Percentiles rank a stretch among this genome's conserved stretches.
These are phyloP conservation scores for Euphrasia arctica DNA, from an alignment of 305 asterid species.

Conservation along the genomic window DNA sequence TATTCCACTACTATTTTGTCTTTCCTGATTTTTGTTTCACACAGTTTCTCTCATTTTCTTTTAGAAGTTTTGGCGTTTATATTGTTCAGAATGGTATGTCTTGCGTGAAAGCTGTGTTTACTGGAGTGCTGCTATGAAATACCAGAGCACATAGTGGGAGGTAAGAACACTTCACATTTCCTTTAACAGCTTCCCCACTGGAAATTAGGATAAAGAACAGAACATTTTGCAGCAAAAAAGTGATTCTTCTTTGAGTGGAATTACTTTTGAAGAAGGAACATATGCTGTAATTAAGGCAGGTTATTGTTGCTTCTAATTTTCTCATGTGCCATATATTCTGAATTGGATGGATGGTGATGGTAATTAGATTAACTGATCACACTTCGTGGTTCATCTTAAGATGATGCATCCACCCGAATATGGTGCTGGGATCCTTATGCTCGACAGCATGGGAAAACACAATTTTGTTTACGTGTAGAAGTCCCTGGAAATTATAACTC, in stretches of 20 bases:
- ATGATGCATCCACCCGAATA: slow-evolving; percentile 30
- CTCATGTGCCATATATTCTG: slow-evolving; percentile 15
- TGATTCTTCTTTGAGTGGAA: slow-evolving; percentile 52
- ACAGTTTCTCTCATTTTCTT: too few species aligned
- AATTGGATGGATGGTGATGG: too few species aligned
- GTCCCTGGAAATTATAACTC: too few species aligned
- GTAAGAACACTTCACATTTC: slow-evolving; percentile 23
- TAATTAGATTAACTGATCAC: not conserved
- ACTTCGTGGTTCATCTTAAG: slow-evolving; percentile 32
- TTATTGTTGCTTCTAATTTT: slow-evolving; percentile 31
- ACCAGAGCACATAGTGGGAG: slow-evolving; percentile 26
- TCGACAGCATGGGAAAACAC: too few species aligned
- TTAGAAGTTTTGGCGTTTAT: too few species aligned
- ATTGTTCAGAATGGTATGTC: too few species aligned
- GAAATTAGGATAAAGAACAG: slow-evolving; percentile 41
- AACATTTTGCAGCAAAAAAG: slow-evolving; percentile 38
- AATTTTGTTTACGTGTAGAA: too few species aligned
- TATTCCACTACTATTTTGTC: slow-evolving; percentile 7
- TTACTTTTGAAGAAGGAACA: slow-evolving; percentile 51
- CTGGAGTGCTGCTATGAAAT: slow-evolving; percentile 10
- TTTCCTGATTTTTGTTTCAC: too few species aligned
- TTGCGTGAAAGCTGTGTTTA: too few species aligned
- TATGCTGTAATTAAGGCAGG: slow-evolving; percentile 38
- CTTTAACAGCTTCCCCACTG: slow-evolving; percentile 18
- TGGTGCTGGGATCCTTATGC: slow-evolving; percentile 7